Evolutionary conservation across 2,329 filamentous ascomycete genomes (phyloP).

Genomic region (Corniculantispora saksenae): DNA sequence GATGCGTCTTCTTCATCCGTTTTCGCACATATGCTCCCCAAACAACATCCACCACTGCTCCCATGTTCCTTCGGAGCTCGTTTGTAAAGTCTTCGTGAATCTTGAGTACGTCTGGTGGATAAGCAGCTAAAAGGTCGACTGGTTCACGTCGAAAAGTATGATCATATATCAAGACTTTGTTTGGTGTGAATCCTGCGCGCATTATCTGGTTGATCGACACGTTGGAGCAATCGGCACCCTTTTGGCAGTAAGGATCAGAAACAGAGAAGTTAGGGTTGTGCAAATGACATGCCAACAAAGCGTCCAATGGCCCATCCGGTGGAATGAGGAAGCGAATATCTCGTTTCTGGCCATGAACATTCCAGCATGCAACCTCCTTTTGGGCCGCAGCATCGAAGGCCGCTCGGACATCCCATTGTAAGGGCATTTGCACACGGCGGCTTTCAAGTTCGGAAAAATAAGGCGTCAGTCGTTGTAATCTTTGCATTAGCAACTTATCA

Average conservation of each 20-base stretch:
- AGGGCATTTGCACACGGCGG: no score
- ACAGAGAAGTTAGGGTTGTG: background rate
- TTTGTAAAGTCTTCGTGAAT: no score
- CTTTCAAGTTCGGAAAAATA: no score
- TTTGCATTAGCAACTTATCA: no score
- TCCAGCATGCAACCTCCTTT: background rate
- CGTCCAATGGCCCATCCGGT: background rate
- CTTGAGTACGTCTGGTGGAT: background rate
- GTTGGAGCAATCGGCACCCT: background rate
- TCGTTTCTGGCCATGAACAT: background rate
- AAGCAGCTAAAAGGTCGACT: background rate
- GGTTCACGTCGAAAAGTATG: background rate
- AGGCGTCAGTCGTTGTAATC: no score
- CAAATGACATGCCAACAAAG: background rate
- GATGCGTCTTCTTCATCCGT: no score
- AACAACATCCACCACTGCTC: no score
- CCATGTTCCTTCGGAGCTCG: no score
- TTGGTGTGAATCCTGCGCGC: background rate
- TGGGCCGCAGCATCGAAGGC: no score
- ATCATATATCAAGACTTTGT: background rate
- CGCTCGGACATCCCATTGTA: no score
- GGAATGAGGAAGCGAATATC: background rate
- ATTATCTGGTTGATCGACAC: background rate
- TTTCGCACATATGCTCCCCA: no score
- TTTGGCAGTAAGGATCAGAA: background rate